These are phyloP conservation scores for Mortierella hygrophila DNA, from an alignment of 192 early-diverging fungal genomes.

Conservation along the genomic window DNA sequence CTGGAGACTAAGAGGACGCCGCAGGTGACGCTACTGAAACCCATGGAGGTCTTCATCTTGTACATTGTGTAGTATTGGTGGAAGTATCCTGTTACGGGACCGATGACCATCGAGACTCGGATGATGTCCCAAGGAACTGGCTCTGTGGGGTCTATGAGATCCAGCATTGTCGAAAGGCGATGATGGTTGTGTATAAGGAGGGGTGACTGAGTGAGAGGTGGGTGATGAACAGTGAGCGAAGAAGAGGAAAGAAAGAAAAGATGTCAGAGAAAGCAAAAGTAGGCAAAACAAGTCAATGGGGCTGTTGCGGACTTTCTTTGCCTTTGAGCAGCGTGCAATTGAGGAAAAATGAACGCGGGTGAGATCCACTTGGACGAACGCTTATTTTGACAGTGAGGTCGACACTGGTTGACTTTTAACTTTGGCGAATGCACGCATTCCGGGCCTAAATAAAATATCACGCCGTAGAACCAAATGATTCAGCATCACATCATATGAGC, in stretches of 20 bases:
- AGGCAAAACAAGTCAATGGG: neutral
- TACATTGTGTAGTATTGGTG: conserved; percentile 66
- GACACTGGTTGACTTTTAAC: no score
- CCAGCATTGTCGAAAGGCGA: conserved; percentile 9
- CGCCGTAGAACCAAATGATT: no score
- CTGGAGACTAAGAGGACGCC: conserved; percentile 67
- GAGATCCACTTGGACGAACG: no score
- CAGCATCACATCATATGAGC: no score
- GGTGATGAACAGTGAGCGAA: neutral
- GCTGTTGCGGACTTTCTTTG: no score
- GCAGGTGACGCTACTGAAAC: conserved; percentile 68
- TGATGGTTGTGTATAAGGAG: neutral
- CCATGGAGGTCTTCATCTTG: conserved; percentile 61
- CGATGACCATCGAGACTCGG: conserved; percentile 65
- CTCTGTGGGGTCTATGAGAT: conserved; percentile 39
- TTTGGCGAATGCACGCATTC: no score
- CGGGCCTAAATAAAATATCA: no score
- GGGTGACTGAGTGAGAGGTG: neutral
- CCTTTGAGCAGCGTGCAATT: no score
- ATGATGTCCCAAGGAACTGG: conserved; percentile 51
- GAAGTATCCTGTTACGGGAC: conserved; percentile 70
- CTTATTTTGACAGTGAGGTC: no score
- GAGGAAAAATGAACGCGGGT: no score
- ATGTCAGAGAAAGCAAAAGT: neutral
- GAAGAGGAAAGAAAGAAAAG: neutral